A percentile compares a stretch with the other conserved stretches of the same genome.
Conservation (phyloP, 352 stramenopile genomes). For the Peronospora farinosa region DNA sequence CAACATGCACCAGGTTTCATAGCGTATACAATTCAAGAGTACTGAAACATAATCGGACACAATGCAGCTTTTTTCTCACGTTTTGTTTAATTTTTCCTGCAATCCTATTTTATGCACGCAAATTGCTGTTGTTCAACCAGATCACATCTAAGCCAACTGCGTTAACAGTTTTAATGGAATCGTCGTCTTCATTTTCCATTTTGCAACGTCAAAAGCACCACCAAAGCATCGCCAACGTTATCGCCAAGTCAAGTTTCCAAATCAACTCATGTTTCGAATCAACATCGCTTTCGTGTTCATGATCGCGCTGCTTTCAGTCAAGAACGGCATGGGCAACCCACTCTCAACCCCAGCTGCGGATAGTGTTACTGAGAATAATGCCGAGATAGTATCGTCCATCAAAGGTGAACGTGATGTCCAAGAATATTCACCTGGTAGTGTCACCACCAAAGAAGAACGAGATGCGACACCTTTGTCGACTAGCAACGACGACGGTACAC, state of each 20-base stretch:
- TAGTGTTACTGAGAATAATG: background rate
- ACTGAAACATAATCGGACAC: background rate
- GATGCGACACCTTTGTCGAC: no score
- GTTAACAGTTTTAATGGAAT: background rate
- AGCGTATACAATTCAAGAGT: background rate
- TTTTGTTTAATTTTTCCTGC: no score
- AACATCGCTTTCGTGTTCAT: slow-evolving; percentile 3
- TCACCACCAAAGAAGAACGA: slow-evolving; percentile 7
- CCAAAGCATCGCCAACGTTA: background rate
- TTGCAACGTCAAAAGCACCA: slow-evolving; percentile 1
- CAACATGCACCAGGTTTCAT: background rate
- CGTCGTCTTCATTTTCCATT: slow-evolving; percentile 1
- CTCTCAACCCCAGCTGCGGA: background rate
- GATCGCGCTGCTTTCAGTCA: slow-evolving; percentile 3
- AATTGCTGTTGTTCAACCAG: slow-evolving; percentile 3
- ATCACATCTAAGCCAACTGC: background rate
- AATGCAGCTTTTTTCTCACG: background rate
- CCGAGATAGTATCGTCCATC: background rate
- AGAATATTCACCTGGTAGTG: no score
- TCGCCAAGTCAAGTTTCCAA: slow-evolving; percentile 1
- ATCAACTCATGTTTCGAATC: slow-evolving; percentile 4
- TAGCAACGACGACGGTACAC: no score
- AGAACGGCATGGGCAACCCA: background rate
- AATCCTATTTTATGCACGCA: slow-evolving; percentile 10
- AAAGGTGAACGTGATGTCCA: no score